phyloP scores from a whole-genome alignment of 2,329 filamentous ascomycete species.

The Cucurbitaria berberidis region DNA sequence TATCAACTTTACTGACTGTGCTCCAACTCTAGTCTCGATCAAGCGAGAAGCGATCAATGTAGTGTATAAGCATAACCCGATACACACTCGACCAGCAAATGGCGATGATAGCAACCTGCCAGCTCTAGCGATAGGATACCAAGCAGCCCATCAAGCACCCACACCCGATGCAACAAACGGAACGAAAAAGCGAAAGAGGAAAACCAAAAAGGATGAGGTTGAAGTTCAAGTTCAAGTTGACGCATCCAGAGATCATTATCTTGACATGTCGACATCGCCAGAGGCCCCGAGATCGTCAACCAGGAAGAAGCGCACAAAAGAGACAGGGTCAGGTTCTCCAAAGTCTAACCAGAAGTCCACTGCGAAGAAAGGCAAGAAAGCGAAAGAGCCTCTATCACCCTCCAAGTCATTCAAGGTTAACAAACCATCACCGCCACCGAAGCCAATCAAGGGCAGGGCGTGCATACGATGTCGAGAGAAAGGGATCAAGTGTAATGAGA shows the following conservation, averaged over 20 bases:
- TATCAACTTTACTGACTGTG: background rate
- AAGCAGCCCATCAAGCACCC: background rate
- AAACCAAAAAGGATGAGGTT: conserved; percentile 24
- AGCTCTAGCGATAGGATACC: conserved; percentile 5
- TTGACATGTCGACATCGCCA: conserved; percentile 32
- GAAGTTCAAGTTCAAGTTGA: conserved; percentile 19
- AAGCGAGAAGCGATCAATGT: conserved; percentile 44
- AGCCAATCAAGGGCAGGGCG: conserved; percentile 21
- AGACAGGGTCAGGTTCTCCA: conserved; percentile 5
- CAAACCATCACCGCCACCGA: conserved; percentile 9
- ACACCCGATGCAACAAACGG: conserved; percentile 8
- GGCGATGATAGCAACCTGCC: conserved; percentile 6
- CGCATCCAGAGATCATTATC: conserved; percentile 15
- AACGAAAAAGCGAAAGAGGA: conserved; percentile 24
- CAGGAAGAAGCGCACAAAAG: conserved; percentile 32
- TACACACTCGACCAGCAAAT: conserved; percentile 30
- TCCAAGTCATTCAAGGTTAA: conserved; percentile 16
- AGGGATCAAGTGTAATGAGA: conserved; percentile 41
- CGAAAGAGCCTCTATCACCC: conserved; percentile 21
- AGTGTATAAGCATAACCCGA: conserved; percentile 46
- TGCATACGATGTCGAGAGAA: conserved; percentile 34
- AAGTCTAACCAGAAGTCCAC: conserved; percentile 8
- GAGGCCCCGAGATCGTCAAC: conserved; percentile 20
- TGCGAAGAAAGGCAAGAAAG: conserved; percentile 26
- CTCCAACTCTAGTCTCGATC: conserved; percentile 26